Conservation (phyloP, 306 rosid genomes). For the Cucurbita moschata region DNA sequence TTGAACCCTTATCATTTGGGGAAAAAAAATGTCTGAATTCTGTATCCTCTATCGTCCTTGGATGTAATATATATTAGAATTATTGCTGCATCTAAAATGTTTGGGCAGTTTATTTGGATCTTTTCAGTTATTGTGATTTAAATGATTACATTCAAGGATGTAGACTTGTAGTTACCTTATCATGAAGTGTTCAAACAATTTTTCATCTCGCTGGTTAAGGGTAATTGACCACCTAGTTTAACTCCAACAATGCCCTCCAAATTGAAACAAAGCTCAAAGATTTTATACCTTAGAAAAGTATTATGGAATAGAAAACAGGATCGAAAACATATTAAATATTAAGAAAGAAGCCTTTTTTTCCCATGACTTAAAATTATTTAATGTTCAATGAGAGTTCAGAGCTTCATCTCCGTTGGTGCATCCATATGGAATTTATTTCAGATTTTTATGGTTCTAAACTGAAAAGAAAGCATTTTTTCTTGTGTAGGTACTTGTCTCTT, state of each 20-base stretch:
- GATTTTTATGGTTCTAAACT: not conserved
- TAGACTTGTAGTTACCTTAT: not conserved
- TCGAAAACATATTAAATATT: not conserved
- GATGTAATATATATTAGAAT: too few relatives aligned
- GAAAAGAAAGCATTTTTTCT: not conserved
- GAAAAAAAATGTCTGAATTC: too few relatives aligned
- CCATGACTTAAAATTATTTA: not conserved
- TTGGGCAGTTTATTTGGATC: not conserved
- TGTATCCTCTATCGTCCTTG: too few relatives aligned
- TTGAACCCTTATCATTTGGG: too few relatives aligned
- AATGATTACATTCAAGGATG: not conserved
- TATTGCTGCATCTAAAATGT: not conserved
- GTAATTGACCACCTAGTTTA: not conserved
- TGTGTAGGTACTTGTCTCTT: slow-evolving; percentile 53
- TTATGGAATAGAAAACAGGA: not conserved
- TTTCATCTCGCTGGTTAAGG: not conserved
- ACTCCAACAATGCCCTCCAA: not conserved
- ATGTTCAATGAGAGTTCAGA: not conserved
- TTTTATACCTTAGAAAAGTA: not conserved
- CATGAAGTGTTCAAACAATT: not conserved
- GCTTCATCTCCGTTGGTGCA: not conserved
- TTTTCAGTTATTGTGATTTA: not conserved
- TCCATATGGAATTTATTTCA: not conserved
- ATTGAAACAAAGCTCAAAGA: not conserved
- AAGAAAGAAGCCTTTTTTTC: not conserved